Conservation (phyloP, 2,329 filamentous ascomycete genomes). For the Graphilbum sp. region DNA sequence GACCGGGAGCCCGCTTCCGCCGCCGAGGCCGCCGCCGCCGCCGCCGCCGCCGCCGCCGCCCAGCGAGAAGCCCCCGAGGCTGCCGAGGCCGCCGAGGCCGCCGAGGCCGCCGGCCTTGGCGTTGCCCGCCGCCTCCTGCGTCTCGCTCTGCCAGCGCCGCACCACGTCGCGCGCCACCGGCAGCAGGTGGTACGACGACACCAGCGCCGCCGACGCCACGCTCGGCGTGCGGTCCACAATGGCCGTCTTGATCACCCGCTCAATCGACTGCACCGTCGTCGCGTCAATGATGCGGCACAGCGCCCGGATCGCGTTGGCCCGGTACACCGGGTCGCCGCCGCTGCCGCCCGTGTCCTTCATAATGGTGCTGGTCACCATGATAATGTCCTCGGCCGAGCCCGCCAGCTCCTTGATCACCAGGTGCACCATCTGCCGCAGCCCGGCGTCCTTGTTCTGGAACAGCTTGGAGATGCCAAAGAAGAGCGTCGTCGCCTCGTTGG, state of each 20-base stretch:
- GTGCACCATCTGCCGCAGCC: conserved; percentile 96
- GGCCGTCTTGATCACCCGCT: conserved; percentile 95
- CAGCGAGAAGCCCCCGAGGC: conserved; percentile 50
- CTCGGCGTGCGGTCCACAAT: conserved; percentile 99
- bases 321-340: conserved; percentile 83
- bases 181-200: conserved; percentile 94
- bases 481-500: conserved; percentile 90
- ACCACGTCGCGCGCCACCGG: conserved; percentile 93
- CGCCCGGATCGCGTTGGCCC: conserved; percentile 89
- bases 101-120: conserved; percentile 77
- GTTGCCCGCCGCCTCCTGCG: conserved; percentile 85
- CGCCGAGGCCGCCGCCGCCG: conserved; percentile 45
- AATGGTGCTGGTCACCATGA: conserved; percentile 98
- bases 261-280: conserved; percentile 88
- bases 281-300: conserved; percentile 95
- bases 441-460: conserved; percentile 98
- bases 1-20: conserved; percentile 45
- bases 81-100: too few relatives aligned
- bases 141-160: conserved; percentile 95
- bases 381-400: conserved; percentile 90
- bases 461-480: conserved; percentile 99
- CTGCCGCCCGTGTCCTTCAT: conserved; percentile 98
- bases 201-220: conserved; percentile 85
- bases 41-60: conserved; percentile 59
- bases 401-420: conserved; percentile 96